Conservation (phyloP, 352 stramenopile species). For the Phytophthora litchii region DNA sequence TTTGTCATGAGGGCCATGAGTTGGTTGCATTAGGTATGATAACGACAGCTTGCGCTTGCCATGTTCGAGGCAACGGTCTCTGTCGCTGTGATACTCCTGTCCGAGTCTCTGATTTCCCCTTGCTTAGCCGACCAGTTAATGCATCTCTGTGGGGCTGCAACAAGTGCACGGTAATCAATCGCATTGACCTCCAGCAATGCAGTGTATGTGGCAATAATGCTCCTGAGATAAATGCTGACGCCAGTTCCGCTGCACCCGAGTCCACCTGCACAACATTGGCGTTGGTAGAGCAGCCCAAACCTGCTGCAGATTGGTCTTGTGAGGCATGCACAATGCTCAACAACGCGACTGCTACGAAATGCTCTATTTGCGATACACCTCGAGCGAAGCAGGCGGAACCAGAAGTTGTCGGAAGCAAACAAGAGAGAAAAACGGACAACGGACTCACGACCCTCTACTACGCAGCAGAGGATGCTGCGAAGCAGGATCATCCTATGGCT, state of each 20-base stretch:
- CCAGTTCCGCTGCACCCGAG: slow-evolving; percentile 12
- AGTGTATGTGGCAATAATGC: slow-evolving; percentile 63
- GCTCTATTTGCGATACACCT: slow-evolving; percentile 72
- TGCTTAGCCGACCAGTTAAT: slow-evolving; percentile 43
- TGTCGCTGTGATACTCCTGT: slow-evolving; percentile 64
- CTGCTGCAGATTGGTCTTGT: slow-evolving; percentile 67
- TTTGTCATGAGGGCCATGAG: slow-evolving; percentile 86
- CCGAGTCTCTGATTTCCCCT: slow-evolving; percentile 40
- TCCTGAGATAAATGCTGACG: slow-evolving; percentile 13
- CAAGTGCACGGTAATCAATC: slow-evolving; percentile 87
- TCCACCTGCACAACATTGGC: slow-evolving; percentile 61
- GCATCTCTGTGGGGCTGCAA: slow-evolving; percentile 74
- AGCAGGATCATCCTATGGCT: slow-evolving; percentile 33
- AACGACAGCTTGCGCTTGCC: slow-evolving; percentile 75
- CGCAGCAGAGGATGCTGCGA: slow-evolving; percentile 57
- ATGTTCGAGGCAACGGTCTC: slow-evolving; percentile 49
- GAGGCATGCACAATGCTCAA: slow-evolving; percentile 85
- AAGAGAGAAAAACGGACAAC: slow-evolving; percentile 39
- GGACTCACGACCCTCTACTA: slow-evolving; percentile 76
- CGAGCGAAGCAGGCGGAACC: slow-evolving; percentile 33
- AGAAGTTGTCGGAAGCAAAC: slow-evolving; percentile 20
- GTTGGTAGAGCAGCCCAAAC: slow-evolving; percentile 36
- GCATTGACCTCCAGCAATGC: slow-evolving; percentile 53
- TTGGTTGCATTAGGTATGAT: slow-evolving; percentile 75
- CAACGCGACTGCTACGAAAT: slow-evolving; percentile 55